Evolutionary conservation across 176 grass and related monocot genomes (phyloP).

Genomic region (Triticum timopheevii): DNA sequence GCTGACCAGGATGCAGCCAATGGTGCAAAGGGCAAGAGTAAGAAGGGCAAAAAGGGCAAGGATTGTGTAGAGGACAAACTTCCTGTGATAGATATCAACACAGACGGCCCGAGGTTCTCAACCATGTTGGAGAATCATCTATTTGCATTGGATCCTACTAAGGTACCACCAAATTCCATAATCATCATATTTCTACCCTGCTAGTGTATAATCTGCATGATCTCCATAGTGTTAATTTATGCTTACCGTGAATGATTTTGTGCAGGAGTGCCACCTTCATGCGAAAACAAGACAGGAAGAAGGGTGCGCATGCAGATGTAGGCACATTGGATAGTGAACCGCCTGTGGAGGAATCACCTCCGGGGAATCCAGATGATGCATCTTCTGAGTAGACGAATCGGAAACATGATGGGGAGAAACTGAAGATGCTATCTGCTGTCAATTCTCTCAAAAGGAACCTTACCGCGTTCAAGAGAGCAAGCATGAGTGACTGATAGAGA

Average conservation of each 20-base stretch:
- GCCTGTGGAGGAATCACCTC: not conserved
- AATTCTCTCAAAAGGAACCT: constrained; percentile 28
- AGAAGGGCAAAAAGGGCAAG: no score
- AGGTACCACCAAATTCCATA: constrained; percentile 38
- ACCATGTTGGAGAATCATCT: constrained; percentile 34
- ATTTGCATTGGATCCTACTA: constrained; percentile 70
- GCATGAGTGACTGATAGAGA: constrained; percentile 17
- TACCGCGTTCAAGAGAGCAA: constrained; percentile 27
- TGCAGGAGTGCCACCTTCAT: constrained; percentile 51
- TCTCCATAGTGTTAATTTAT: not conserved
- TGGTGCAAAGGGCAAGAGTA: no score
- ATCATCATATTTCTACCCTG: not conserved
- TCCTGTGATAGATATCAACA: no score
- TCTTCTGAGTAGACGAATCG: not conserved
- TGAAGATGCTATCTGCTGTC: constrained; percentile 49
- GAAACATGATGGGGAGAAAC: constrained; percentile 9
- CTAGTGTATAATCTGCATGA: not conserved
- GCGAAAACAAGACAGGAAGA: constrained; percentile 29
- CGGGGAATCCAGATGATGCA: constrained; percentile 25
- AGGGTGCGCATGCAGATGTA: not conserved
- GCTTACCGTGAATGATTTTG: not conserved
- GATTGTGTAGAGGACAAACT: no score
- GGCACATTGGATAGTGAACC: not conserved
- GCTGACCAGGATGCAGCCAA: no score
- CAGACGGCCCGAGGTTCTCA: no score